Percentiles rank a stretch among this genome's conserved stretches.
phyloP scores from a whole-genome alignment of 2,329 filamentous ascomycete species.

The Alternaria ventricosa region DNA sequence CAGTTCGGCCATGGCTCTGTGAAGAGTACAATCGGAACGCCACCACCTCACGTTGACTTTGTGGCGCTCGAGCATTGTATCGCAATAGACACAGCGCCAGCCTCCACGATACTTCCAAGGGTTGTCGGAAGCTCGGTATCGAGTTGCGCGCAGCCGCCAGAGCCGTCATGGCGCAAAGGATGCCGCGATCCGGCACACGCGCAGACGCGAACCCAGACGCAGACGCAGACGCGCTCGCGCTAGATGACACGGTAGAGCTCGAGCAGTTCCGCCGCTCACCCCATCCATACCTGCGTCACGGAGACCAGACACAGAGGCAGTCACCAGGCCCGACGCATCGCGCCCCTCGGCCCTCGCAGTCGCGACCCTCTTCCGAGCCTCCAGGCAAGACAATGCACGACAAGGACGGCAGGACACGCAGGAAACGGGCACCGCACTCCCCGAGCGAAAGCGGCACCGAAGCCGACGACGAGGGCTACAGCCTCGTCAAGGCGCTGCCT shows the following conservation, averaged over 20 bases:
- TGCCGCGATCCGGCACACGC: constrained; percentile 22
- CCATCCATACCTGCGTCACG: constrained; percentile 47
- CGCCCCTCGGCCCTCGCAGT: constrained; percentile 11
- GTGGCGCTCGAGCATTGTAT: background rate
- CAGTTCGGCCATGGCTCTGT: background rate
- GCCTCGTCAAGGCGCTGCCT: constrained; percentile 80
- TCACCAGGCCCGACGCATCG: constrained; percentile 11
- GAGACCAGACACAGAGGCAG: constrained; percentile 32
- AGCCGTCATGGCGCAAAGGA: constrained; percentile 10
- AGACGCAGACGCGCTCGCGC: constrained; percentile 25
- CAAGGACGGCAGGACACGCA: constrained; percentile 33
- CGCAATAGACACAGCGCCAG: background rate
- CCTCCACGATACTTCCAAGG: background rate
- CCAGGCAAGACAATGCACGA: constrained; percentile 32
- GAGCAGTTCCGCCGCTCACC: constrained; percentile 48
- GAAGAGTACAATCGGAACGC: background rate
- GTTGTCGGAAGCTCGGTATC: background rate
- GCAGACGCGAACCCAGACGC: constrained; percentile 26
- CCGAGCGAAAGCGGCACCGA: constrained; percentile 92
- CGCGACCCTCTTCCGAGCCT: constrained; percentile 18
- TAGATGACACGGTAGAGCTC: constrained; percentile 37
- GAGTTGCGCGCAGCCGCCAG: background rate
- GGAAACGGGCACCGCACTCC: constrained; percentile 39
- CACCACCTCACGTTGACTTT: background rate
- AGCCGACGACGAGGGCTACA: constrained; percentile 85